Base-by-base conservation (phyloP, 495 filamentous ascomycete species). In the Hypoxylon perforatum region DNA sequence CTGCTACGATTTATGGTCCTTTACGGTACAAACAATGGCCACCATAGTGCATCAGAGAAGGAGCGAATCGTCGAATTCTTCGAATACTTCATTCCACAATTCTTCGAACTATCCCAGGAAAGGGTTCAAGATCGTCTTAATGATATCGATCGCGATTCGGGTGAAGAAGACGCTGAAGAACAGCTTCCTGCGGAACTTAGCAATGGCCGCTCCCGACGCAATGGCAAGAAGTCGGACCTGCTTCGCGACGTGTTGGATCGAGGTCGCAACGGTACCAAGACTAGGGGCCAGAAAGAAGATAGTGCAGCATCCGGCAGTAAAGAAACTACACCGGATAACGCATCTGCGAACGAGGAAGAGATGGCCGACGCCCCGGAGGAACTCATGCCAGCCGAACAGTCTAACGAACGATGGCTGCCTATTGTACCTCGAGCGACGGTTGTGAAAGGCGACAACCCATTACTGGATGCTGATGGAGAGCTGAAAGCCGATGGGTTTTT, bases 211-310 rank as follows among this genome's bases (percentile, higher is more conserved):
- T 83, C 85, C 51, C 88, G 87, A 66, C 88, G 85, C 19, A 90
- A 90, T 69, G 88, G 84, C 67, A 92, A 90, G 79, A 91, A 88
- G 76, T 83, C 86, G 46, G 89, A 92, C 65, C 87, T 97, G n/a
- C 86, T 94, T 49, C 90, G 93, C 62, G 92, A 90, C 49, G 90
- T 95, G 21, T 83, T 98, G 11, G 92, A 97, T 65, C 90, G 89
- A 23, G 86, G 87, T 28, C 84, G 91, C 77, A 87, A 90, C 77
- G 84, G 86, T 51, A 83, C 84, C 64, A 75, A 80, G 36, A 78
- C 81, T 25, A 82, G 88, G 42, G 81, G 79, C 35, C 88, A 91
- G 57, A 92, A 93, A 73, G 89, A 93, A 74, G 87, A 88, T 64
- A 92, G 91, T 71, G 81, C 85, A 3, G 81, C 85, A 2, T 87